Base-by-base conservation (phyloP, 2,329 filamentous ascomycete genomes). In the Cladosporium oxysporum region DNA sequence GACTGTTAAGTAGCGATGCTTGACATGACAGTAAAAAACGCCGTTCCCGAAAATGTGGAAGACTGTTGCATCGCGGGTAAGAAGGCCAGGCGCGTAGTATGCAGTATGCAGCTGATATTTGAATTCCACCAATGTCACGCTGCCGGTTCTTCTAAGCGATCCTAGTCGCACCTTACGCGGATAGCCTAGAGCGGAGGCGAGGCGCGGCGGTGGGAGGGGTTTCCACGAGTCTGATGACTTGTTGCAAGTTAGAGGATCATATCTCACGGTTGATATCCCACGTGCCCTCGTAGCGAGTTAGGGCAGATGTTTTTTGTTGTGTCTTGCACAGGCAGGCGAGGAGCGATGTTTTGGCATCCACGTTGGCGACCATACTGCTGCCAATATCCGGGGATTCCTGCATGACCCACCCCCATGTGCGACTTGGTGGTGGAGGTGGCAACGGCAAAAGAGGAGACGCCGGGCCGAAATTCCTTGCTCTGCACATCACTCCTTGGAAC, bases 221-320 rank as follows among this genome's bases (percentile, higher is more conserved):
- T 63, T 55, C 61, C 61, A 63, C 61, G 61, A 63, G 61, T 63
- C 21, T 57, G 52, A 55, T 31, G 52, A n/a, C 52, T 55, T 55
- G 28, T n/a, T 41, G 29, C 10, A 7, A 23, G 29, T 41, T 23
- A 33, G 16, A 37, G 55, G 33, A 58, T 41, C 12, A 26, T 35
- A 35, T 23, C n/a, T 35, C 12, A 41, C 29, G 23, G 55, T 5
- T 12, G 14, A 41, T 29, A 26, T n/a, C 18, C 16, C 57, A n/a
- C 57, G 57, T 59, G 57, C 23, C 57, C 37, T 59, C 26, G 52
- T 33, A n/a, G 35, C 10, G 29, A 44, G 21, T 47, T 59, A 59
- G 57, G 57, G 57, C 57, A 59, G 31, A 37, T 21, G 37, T 37
- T 2, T 14, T 58, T 26, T 18, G 33, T 33, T n/a, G 11, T 23